Base-by-base conservation (phyloP, 208 protist genomes). In the Trypanosoma conorhini region DNA sequence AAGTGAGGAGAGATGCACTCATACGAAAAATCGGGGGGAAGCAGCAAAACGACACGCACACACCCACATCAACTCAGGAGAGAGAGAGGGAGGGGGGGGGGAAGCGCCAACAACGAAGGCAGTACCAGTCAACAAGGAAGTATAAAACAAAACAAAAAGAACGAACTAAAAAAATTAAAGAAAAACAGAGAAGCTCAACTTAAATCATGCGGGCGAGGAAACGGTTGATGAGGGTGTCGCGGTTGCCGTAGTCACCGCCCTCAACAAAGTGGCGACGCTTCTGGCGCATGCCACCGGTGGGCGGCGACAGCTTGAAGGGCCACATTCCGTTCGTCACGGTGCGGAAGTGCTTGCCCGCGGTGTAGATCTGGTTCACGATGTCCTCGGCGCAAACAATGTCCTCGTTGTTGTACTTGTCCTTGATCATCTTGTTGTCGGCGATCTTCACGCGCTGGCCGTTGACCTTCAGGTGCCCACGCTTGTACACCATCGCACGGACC, bases 351-450 rank as follows among this genome's bases (percentile, higher is more conserved):
- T 97, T 95, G 74, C 99, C 99, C 68, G 89, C 91, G 72, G 98
- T 99, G 96, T 94, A 97, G 87, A 99, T 98, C 93, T 99, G 98
- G 96, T 99, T 98, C 79, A 99, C 96, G 26, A 99, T 67, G 75
- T 99, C 99, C 92, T 99, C 99, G 50, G 98, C 88, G 79, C 98
- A 99, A 58, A 99, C 86, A 68, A 99, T 88, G 62, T 91, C 92
- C 56, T 95, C 77, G 76, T 93, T 86, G 83, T 99, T 91, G 68
- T 99, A 97, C 67, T 81, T 74, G 59, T 97, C 69, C 82, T 98
- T 96, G 75, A 99, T 96, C 64, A 99, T 87, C 68, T 94, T 76
- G 81, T 99, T 99, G 81, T 97, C 87, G 61, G 62, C 88, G 77
- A 99, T 89, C 74, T 98, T 97, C 67, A 99, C 38, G n/a, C 99